These are phyloP conservation scores for Naumovozyma castellii DNA, from an alignment of 805 yeast genomes.

Conservation along the genomic window DNA sequence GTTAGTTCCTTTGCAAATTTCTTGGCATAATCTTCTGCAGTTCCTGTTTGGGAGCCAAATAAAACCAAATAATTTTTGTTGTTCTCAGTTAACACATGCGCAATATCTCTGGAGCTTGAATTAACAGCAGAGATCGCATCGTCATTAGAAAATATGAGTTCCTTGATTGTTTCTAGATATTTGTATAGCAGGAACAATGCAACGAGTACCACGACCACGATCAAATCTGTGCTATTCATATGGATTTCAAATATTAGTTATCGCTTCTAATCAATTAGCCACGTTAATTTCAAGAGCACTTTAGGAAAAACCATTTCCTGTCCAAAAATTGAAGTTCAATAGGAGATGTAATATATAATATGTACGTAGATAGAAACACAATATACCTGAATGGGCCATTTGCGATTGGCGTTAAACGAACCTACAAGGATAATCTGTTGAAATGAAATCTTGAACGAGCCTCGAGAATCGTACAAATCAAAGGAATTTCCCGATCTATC, in stretches of 20 bases:
- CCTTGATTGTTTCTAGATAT: conserved; percentile 7
- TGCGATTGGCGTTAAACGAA: too few species aligned
- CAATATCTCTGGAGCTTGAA: conserved; percentile 46
- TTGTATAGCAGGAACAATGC: conserved; percentile 3
- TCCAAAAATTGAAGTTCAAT: too few species aligned
- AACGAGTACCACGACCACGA: conserved; percentile 43
- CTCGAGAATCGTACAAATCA: too few species aligned
- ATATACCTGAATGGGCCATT: too few species aligned
- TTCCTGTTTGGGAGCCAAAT: conserved; percentile 95
- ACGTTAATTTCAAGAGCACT: not conserved
- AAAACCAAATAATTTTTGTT: conserved; percentile 71
- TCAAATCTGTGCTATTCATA: conserved; percentile 61
- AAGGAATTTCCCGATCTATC: too few species aligned
- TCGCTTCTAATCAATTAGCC: too few species aligned
- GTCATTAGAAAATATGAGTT: conserved; percentile 29
- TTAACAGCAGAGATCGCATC: conserved; percentile 28
- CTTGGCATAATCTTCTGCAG: conserved; percentile 93
- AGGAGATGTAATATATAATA: too few species aligned
- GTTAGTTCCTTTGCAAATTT: conserved; percentile 84
- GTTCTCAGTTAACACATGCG: conserved; percentile 46
- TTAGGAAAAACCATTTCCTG: too few species aligned
- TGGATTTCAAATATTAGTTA: not conserved
- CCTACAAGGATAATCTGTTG: too few species aligned
- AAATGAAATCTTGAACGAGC: too few species aligned
- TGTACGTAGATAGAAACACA: too few species aligned